phyloP scores from a whole-genome alignment of 805 yeast species.

The Phaffomyces opuntiae region DNA sequence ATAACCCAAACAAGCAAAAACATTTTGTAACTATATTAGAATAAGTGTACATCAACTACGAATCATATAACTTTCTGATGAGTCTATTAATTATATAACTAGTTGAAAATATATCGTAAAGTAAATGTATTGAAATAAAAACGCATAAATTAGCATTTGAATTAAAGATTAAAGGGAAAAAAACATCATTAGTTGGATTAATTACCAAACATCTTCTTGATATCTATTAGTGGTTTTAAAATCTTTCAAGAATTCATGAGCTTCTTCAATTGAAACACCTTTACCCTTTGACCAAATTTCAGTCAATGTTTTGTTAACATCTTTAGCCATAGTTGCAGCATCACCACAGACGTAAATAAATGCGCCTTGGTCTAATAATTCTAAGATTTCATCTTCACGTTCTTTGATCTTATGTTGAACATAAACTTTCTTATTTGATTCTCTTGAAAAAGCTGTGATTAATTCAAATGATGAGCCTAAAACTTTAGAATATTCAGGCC shows the following conservation, averaged over 20 bases:
- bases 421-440: slow-evolving; percentile 53
- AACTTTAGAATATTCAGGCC: slow-evolving; percentile 64
- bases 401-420: slow-evolving; percentile 76
- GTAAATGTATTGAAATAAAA: not conserved
- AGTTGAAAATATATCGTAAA: not conserved
- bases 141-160: no score
- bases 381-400: slow-evolving; percentile 33
- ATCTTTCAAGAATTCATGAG: slow-evolving; percentile 69
- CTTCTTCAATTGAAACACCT: slow-evolving; percentile 57
- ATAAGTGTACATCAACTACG: no score
- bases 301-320: slow-evolving; percentile 67
- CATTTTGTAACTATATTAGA: no score
- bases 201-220: slow-evolving; percentile 96
- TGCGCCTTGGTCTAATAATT: slow-evolving; percentile 64
- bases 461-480: slow-evolving; percentile 57
- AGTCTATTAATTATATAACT: not conserved
- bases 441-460: slow-evolving; percentile 84
- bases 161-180: no score
- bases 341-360: slow-evolving; percentile 95
- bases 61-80: not conserved
- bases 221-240: slow-evolving; percentile 80
- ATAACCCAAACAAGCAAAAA: no score
- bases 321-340: slow-evolving; percentile 93
- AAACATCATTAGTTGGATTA: not conserved
- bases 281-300: slow-evolving; percentile 58